phyloP scores from a whole-genome alignment of 2,329 filamentous ascomycete genomes.

The Biscogniauxia sp. region DNA sequence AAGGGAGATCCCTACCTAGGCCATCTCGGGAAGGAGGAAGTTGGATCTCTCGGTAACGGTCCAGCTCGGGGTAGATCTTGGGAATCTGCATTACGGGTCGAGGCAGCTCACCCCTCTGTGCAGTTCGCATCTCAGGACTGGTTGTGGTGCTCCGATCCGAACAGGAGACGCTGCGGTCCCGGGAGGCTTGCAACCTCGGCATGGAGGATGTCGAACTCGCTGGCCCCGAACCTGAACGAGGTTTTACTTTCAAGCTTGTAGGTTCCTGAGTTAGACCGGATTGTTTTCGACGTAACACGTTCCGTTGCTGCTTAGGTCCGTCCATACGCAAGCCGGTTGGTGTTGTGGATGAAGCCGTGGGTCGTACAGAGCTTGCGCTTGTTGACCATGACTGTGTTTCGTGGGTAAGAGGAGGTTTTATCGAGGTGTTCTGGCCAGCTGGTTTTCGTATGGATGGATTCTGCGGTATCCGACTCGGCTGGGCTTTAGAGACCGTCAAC shows the following conservation, averaged over 20 bases:
- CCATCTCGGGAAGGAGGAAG: conserved; percentile 36
- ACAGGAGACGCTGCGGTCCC: conserved; percentile 36
- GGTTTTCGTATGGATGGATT: conserved; percentile 28
- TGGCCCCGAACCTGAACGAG: conserved; percentile 36
- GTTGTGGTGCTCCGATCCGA: conserved; percentile 42
- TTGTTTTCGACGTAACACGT: conserved; percentile 49
- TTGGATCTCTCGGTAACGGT: conserved; percentile 54
- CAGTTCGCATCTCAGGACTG: conserved; percentile 44
- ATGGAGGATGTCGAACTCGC: conserved; percentile 44
- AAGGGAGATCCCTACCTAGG: conserved; percentile 46
- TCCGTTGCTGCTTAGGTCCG: conserved; percentile 35
- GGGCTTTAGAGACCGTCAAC: conserved; percentile 20
- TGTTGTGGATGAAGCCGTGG: conserved; percentile 34
- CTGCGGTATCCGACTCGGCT: conserved; percentile 38
- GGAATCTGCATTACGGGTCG: conserved; percentile 40
- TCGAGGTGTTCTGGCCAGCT: conserved; percentile 14
- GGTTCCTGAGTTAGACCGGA: conserved; percentile 44
- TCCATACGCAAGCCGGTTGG: conserved; percentile 35
- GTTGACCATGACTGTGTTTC: conserved; percentile 44
- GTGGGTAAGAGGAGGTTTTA: conserved; percentile 39
- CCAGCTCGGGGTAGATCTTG: conserved; percentile 58
- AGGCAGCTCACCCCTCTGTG: conserved; percentile 42
- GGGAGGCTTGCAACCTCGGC: conserved; percentile 36
- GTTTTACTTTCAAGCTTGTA: conserved; percentile 32
- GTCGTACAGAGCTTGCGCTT: conserved; percentile 32